Conservation (phyloP, 148 eudicot genomes). For the Beta vulgaris region DNA sequence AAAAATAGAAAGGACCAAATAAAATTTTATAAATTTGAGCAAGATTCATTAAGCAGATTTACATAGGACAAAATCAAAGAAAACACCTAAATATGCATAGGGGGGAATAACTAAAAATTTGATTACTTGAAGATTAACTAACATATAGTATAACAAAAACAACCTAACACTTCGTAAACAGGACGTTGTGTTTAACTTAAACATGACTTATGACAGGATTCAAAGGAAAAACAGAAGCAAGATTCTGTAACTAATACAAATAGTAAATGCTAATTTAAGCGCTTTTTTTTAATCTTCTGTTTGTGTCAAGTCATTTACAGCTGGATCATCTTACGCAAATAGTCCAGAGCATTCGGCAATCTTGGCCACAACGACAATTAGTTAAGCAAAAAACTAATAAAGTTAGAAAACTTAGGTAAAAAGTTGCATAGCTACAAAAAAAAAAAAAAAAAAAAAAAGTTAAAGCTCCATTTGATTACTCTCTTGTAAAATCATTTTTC, state of each 20-base stretch:
- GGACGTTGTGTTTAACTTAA: conserved; percentile 1
- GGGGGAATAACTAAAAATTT: neutral
- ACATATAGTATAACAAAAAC: neutral
- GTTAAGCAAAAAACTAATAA: no score
- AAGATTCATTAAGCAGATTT: neutral
- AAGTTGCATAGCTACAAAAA: no score
- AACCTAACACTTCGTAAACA: neutral
- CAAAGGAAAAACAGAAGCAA: neutral
- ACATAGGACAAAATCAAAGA: neutral
- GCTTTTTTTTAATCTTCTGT: neutral
- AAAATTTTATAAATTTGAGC: neutral
- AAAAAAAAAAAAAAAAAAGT: no score
- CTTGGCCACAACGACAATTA: no score
- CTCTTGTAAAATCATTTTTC: no score
- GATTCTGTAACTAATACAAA: neutral
- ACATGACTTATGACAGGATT: neutral
- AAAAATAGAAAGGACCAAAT: neutral
- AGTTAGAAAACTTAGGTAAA: no score
- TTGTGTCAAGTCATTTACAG: neutral
- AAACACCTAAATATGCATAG: no score
- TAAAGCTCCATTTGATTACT: no score
- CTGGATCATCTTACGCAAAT: neutral
- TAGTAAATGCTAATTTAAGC: neutral
- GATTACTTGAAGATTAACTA: neutral
- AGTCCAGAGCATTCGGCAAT: neutral